Base-by-base conservation (phyloP, 2,329 filamentous ascomycete genomes). In the Fusarium lateritium region DNA sequence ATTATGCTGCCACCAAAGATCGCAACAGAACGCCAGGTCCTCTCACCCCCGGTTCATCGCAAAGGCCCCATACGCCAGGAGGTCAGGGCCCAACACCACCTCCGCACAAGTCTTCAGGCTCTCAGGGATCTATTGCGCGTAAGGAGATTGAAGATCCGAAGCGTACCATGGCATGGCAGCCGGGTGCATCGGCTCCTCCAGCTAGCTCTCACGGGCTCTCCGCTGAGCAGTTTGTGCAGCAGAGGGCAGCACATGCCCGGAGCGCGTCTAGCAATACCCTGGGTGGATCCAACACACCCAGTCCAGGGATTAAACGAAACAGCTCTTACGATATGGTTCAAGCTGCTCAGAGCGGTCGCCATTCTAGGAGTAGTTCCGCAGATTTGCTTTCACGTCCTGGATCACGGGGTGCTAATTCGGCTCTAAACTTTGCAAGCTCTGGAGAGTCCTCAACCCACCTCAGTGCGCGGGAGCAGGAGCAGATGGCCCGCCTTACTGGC, bases 381-480 rank as follows among this genome's bases (percentile, higher is more conserved):
- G 84, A 86, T 60, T 65, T 86, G n/a, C 76, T 83, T 22, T 76
- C 80, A 4, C 83, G 86, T 1, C 86, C 89, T 3, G 81, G 81
- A 51, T 93, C 91, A 14, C 86, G 89, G 44, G 87, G 88, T 13
- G 84, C 89, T 11, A 84, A 82, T 40, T 77, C 79, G 6, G 76
- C 86, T 58, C 78, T 91, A 31, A 80, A 82, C 49, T 84, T 88
- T 68, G 80, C 86, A 6, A 68, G 67, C 38, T 68, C 73, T 14
- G 78, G 79, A 5, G 79, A 81, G 26, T 52, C 75, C 45, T 83
- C 75, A 24, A 84, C 86, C 0, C 87, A 91, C 59, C 84, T 97
- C n/a, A 94, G 92, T 21, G 94, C 94, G 19, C 89, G 92, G 17
- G 94, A 97, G 78, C 94, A 97, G 77, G 93, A 97, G 79, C 91